Evolutionary conservation across 1,139 yeast species (phyloP).

Genomic region (Blastobotrys ciferrii): DNA sequence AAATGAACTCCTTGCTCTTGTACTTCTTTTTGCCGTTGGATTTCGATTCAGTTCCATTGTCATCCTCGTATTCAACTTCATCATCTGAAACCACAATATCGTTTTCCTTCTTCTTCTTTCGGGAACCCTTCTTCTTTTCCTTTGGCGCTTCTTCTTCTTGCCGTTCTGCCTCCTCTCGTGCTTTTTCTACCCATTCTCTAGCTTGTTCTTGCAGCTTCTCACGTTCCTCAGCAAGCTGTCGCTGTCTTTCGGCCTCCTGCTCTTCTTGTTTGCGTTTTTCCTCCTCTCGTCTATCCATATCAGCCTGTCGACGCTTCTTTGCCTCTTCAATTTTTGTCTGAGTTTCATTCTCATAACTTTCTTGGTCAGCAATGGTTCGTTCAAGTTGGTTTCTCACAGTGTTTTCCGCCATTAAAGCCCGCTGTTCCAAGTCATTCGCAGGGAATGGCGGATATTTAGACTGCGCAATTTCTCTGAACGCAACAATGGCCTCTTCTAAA

Average conservation of each 20-base stretch:
- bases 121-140: constrained; percentile 27
- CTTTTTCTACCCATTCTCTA: constrained; percentile 68
- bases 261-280: constrained; percentile 31
- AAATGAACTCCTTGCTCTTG: constrained; percentile 27
- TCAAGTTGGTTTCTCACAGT: constrained; percentile 72
- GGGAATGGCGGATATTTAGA: constrained; percentile 70
- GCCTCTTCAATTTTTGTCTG: constrained; percentile 72
- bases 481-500: constrained; percentile 60
- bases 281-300: constrained; percentile 46
- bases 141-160: constrained; percentile 37
- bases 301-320: constrained; percentile 60
- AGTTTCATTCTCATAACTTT: constrained; percentile 58
- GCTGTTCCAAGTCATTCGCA: constrained; percentile 71
- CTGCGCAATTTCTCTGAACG: constrained; percentile 60
- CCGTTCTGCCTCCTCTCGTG: constrained; percentile 29
- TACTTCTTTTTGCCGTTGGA: constrained; percentile 17
- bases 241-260: constrained; percentile 60
- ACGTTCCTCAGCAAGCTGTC: constrained; percentile 79
- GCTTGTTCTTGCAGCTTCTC: constrained; percentile 81
- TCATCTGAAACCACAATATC: constrained; percentile 15
- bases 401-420: constrained; percentile 80
- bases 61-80: constrained; percentile 5
- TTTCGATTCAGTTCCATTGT: constrained; percentile 8
- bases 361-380: constrained; percentile 69
- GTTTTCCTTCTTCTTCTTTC: constrained; percentile 22